A percentile compares a stretch with the other conserved stretches of the same genome.
phyloP scores from a whole-genome alignment of 2,329 filamentous ascomycete genomes.

The Myriangium duriaei region DNA sequence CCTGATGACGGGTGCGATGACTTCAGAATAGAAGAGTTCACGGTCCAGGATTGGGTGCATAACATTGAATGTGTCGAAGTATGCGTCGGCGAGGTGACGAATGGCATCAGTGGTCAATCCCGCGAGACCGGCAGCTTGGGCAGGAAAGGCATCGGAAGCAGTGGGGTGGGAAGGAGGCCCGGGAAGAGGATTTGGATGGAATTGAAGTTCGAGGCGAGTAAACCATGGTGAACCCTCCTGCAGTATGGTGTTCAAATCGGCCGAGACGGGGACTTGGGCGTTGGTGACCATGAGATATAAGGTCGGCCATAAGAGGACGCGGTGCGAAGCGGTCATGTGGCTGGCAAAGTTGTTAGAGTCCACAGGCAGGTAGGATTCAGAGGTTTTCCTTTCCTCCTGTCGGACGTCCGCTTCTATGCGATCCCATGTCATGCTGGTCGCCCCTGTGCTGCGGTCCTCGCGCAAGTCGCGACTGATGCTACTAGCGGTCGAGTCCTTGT shows the following conservation, averaged over 20 bases:
- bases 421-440: neutral
- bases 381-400: neutral
- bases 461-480: neutral
- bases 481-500: conserved; percentile 1
- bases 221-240: conserved; percentile 29
- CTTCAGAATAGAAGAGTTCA: conserved; percentile 39
- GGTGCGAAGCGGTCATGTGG: conserved; percentile 34
- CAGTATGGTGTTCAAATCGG: conserved; percentile 24
- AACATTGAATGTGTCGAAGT: conserved; percentile 49
- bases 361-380: conserved; percentile 2
- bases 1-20: conserved; percentile 33
- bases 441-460: neutral
- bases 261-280: conserved; percentile 21
- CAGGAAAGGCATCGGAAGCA: conserved; percentile 7
- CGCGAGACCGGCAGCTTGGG: conserved; percentile 20
- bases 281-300: conserved; percentile 26
- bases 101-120: conserved; percentile 38
- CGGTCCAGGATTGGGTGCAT: conserved; percentile 47
- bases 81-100: conserved; percentile 39
- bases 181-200: conserved; percentile 19
- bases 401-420: conserved; percentile 1
- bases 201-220: conserved; percentile 23
- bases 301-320: conserved; percentile 37
- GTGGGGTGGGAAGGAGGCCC: conserved; percentile 17
- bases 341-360: conserved; percentile 2